Conservation (phyloP, 176 grass and related monocot species). For the Triticum monococcum region DNA sequence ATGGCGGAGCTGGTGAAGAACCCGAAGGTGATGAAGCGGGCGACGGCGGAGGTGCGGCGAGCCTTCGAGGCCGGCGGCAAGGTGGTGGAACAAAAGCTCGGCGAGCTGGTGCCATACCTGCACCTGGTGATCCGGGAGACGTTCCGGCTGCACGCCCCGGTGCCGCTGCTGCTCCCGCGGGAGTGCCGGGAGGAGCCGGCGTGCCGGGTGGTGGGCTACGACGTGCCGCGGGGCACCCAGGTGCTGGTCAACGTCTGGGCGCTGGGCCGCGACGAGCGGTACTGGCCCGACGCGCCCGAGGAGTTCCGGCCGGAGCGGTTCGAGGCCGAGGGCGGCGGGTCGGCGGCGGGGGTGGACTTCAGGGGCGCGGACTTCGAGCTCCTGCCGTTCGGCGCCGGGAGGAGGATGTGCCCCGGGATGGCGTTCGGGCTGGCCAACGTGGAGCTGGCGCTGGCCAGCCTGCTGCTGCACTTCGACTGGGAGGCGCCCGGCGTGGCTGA, state of each 20-base stretch:
- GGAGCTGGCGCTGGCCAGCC: constrained; percentile 42
- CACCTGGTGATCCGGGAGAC: constrained; percentile 62
- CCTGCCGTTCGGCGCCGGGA: constrained; percentile 47
- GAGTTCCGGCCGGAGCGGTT: constrained; percentile 46
- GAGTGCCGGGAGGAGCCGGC: constrained; percentile 20
- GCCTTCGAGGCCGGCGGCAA: constrained; percentile 21
- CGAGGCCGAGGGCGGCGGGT: background rate
- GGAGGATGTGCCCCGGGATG: constrained; percentile 56
- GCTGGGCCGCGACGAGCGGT: constrained; percentile 47
- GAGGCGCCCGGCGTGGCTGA: background rate
- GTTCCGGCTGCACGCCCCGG: constrained; percentile 48
- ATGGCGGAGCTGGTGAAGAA: constrained; percentile 54
- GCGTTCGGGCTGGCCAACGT: constrained; percentile 46
- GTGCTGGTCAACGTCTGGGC: constrained; percentile 67
- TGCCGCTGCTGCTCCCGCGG: constrained; percentile 58
- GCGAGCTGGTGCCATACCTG: constrained; percentile 43
- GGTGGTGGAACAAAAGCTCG: constrained; percentile 21
- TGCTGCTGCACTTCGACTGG: constrained; percentile 59
- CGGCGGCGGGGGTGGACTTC: constrained; percentile 22
- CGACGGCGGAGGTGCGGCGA: constrained; percentile 45
- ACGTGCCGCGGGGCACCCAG: constrained; percentile 40
- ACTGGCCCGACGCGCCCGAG: constrained; percentile 44
- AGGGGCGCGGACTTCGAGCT: constrained; percentile 44
- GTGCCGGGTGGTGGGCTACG: constrained; percentile 41
- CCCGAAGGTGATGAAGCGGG: constrained; percentile 38